Evolutionary conservation across 2,329 filamentous ascomycete species (phyloP).

Genomic region (Westerdykella aurantiaca): DNA sequence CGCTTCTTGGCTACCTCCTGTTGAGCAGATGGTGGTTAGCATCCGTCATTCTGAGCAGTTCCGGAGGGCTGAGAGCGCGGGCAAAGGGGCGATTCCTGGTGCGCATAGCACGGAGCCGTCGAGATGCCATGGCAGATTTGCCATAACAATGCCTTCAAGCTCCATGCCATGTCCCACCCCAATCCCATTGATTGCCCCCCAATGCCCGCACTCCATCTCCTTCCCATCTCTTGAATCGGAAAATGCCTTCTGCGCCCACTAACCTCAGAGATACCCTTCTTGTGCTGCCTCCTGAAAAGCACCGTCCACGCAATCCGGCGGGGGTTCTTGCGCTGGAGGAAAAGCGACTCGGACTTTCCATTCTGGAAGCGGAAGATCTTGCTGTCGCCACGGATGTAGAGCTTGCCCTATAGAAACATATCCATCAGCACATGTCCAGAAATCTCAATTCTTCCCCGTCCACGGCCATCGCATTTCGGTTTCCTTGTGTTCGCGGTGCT

Average conservation of each 20-base stretch:
- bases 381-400: constrained; percentile 99
- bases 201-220: constrained; percentile 7
- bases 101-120: not conserved
- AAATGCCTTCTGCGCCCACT: constrained; percentile 24
- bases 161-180: constrained; percentile 1
- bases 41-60: not conserved
- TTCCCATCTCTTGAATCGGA: constrained; percentile 1
- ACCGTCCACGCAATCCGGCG: constrained; percentile 98
- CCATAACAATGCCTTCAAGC: not conserved
- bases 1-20: constrained; percentile 99
- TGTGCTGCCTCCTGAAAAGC: constrained; percentile 97
- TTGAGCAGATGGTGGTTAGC: constrained; percentile 28
- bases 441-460: constrained; percentile 21
- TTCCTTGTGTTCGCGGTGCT: constrained; percentile 4
- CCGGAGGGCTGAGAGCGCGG: not conserved
- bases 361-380: constrained; percentile 99
- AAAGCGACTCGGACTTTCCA: constrained; percentile 98
- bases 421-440: constrained; percentile 25
- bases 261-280: constrained; percentile 99
- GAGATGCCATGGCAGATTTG: constrained; percentile 1
- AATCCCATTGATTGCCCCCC: constrained; percentile 15
- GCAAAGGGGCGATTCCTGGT: not conserved
- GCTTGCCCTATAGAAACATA: constrained; percentile 71
- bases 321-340: constrained; percentile 99
- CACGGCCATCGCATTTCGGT: constrained; percentile 9